These are phyloP conservation scores for Phaeophleospora eucalypticola DNA, from an alignment of 2,329 filamentous ascomycete genomes.

Conservation along the genomic window DNA sequence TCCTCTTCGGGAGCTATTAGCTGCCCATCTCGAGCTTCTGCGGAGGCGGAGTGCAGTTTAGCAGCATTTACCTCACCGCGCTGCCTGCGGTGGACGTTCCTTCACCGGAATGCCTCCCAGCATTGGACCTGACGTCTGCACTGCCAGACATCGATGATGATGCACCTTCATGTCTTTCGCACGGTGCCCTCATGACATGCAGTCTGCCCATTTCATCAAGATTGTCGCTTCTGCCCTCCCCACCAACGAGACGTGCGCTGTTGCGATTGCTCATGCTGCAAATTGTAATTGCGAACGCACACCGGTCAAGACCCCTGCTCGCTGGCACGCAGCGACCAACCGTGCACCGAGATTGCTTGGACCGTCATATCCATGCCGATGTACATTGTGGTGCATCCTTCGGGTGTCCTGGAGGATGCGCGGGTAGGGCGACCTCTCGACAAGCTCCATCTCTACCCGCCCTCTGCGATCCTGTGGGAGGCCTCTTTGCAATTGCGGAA, in stretches of 20 bases:
- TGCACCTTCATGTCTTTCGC: too few relatives aligned
- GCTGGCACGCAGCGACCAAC: conserved; percentile 4
- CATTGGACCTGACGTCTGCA: neutral
- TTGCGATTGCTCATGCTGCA: too few relatives aligned
- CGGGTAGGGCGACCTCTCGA: conserved; percentile 17
- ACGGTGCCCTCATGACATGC: too few relatives aligned
- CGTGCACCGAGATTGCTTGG: conserved; percentile 8
- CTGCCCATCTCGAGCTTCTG: neutral
- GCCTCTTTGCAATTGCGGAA: conserved; percentile 1
- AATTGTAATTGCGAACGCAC: conserved; percentile 6
- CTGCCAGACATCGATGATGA: conserved; percentile 4
- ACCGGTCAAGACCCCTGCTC: conserved; percentile 10
- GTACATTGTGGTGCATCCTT: conserved; percentile 9
- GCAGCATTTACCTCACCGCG: conserved; percentile 5
- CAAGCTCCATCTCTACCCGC: conserved; percentile 2
- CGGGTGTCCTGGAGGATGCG: conserved; percentile 13
- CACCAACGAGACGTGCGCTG: too few relatives aligned
- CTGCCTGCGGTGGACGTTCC: conserved; percentile 6
- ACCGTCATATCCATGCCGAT: conserved; percentile 7
- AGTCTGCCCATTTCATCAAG: too few relatives aligned
- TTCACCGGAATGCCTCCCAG: conserved; percentile 2
- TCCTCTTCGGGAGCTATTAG: neutral
- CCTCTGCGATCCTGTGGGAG: neutral
- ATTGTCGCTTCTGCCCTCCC: too few relatives aligned
- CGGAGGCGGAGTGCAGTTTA: conserved; percentile 2